Base-by-base conservation (phyloP, 2,329 filamentous ascomycete genomes). In the Colletotrichum graminicola region DNA sequence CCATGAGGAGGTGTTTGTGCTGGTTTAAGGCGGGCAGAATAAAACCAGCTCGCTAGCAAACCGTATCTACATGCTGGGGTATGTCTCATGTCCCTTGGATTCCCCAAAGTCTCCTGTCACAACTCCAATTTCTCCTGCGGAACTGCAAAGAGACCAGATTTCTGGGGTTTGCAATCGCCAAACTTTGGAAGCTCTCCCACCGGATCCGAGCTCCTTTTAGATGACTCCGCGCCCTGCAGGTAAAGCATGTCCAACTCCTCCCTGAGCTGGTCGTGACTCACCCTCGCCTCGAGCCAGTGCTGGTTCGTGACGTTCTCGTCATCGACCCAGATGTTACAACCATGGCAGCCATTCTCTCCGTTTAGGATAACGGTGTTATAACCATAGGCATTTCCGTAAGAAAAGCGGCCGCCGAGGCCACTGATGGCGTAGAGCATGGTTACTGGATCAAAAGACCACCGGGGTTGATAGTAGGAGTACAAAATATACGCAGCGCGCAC, bases 361-460 rank as follows among this genome's bases (percentile, higher is more conserved):
- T 29, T 10, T 0, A 75, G 62, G 18, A 74, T 73, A 5, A 86
- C 78, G 51, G 78, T 73, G 67, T 86, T 86, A 67, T 82, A 83
- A 2, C 85, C 84, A 23, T 71, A 71, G 12, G 76, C 73, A 59
- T 84, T 82, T 5, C 76, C 82, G 41, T 78, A 81, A 66, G 76
- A 74, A 57, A 84, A 83, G 21, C 81, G 43, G 2, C 76, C 77
- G 0, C 76, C 79, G 8, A 83, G 68, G 0, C 82, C 83, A 0
- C 76, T 49, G 6, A 82, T 77, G 5, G 79, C 82, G 49, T 85
- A 85, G 26, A 83, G 68, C 12, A 82, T 76, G 0, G 83, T 79
- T 21, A 85, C 61, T 1, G 82, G 82, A 70, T 85, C 84, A 81
- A 82, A 85, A 0, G 82, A 82, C 57, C 77, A 72, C 11, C 80